Conservation (phyloP, 345 rosid species). For the Rhizophora mangle region DNA sequence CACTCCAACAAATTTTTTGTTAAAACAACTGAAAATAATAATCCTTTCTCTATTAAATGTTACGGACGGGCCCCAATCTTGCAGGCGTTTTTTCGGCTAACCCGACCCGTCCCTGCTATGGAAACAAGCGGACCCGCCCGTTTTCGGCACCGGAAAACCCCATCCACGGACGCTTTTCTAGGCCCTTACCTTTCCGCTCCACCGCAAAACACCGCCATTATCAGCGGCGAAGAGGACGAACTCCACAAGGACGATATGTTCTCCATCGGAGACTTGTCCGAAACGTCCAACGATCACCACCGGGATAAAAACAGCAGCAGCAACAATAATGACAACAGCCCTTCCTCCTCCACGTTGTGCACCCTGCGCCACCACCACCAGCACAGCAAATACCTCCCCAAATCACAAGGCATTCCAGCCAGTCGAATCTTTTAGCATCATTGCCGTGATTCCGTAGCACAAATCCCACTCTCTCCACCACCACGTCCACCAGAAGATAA, state of each 20-base stretch:
- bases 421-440: slow-evolving; percentile 64
- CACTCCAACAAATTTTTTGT: no score
- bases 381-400: neutral
- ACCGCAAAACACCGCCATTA: slow-evolving; percentile 24
- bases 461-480: slow-evolving; percentile 27
- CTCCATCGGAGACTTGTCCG: slow-evolving; percentile 50
- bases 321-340: slow-evolving; percentile 10
- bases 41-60: no score
- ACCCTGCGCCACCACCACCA: no score
- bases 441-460: slow-evolving; percentile 63
- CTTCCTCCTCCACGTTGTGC: slow-evolving; percentile 32
- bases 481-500: slow-evolving; percentile 54
- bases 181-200: slow-evolving; percentile 25
- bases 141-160: slow-evolving; percentile 27
- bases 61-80: no score
- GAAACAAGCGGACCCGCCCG: slow-evolving; percentile 34
- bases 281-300: slow-evolving; percentile 10
- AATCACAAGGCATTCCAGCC: neutral
- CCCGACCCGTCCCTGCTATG: slow-evolving; percentile 20
- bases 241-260: slow-evolving; percentile 69
- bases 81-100: neutral
- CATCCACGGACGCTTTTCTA: slow-evolving; percentile 37
- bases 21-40: no score
- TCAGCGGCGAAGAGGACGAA: slow-evolving; percentile 43
- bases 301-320: no score